Evolutionary conservation across 2,329 filamentous ascomycete species (phyloP).

Genomic region (Mollisia scopiformis): DNA sequence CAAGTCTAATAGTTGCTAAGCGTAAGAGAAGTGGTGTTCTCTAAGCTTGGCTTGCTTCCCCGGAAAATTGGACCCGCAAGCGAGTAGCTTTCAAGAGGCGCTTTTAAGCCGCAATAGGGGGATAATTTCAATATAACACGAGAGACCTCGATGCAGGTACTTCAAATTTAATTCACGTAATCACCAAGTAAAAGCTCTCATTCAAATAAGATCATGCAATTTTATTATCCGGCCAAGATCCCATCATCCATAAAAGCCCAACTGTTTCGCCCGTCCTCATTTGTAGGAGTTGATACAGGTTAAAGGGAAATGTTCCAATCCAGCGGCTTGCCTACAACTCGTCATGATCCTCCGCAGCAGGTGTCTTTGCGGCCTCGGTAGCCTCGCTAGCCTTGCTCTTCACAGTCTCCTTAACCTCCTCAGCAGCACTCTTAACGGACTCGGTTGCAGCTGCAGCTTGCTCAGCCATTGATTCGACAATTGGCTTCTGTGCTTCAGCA

Average conservation of each 20-base stretch:
- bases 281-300: conserved; percentile 30
- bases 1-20: background rate
- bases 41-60: conserved; percentile 4
- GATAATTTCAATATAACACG: no score
- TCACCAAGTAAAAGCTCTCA: background rate
- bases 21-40: no score
- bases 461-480: conserved; percentile 41
- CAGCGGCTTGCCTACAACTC: conserved; percentile 67
- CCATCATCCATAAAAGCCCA: conserved; percentile 11
- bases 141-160: no score
- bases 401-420: conserved; percentile 50
- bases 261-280: conserved; percentile 2
- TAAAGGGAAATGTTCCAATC: conserved; percentile 21
- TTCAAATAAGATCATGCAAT: conserved; percentile 6
- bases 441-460: conserved; percentile 43
- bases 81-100: no score
- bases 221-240: conserved; percentile 14
- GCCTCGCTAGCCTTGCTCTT: conserved; percentile 50
- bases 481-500: conserved; percentile 48
- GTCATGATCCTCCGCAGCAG: conserved; percentile 57
- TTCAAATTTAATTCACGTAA: background rate
- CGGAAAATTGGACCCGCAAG: background rate
- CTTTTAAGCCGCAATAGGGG: no score
- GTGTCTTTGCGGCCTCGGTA: conserved; percentile 42
- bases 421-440: conserved; percentile 45